Evolutionary conservation across 768 basidiomycete genomes (phyloP), one percentile per base, ranked within the genome.

Genomic region (Zangia roseola): DNA sequence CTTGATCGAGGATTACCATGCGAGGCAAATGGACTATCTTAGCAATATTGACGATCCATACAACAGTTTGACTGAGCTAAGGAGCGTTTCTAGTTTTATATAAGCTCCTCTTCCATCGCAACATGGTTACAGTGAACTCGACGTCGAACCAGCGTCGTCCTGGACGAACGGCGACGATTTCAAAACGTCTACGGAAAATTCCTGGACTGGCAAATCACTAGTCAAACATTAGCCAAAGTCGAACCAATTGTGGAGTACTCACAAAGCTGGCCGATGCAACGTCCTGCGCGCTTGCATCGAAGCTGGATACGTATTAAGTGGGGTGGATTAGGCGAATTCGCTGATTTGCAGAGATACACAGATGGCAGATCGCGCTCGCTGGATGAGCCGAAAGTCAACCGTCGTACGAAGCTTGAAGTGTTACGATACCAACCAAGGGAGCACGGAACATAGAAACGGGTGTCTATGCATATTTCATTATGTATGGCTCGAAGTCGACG

Each of bases 381-480:
- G 49, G 34, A 49, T 44, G 41, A 16, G 41, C 41, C 34, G 13
- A 20, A 34, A 25, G 52, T 63, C 40, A 63, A 49, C 49, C 20
- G 34, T 48, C n/a, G 31, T 21, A 47, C 33, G 19, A 55, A 37
- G 31, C 26, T n/a, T 35, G 35, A 26, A 30, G 46, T 31, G 9
- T 48, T 34, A 53, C 39, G 47, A 34, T 55, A 65, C 63, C 43
- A 23, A 61, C 49, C 49, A 50, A 39, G 41, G 38, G 34, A 40
- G 23, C 40, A 23, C 20, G 7, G 35, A 36, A 41, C 37, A 35
- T 42, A 40, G 36, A 44, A 44, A 40, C 20, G 25, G 35, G 20
- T 23, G 43, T 46, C 40, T 51, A 41, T 31, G 37, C 25, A 26
- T 52, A 31, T 40, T 43, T 61, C 56, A 63, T 64, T 52, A 64